Conservation (phyloP, 345 rosid species). For the Ricinus communis region DNA sequence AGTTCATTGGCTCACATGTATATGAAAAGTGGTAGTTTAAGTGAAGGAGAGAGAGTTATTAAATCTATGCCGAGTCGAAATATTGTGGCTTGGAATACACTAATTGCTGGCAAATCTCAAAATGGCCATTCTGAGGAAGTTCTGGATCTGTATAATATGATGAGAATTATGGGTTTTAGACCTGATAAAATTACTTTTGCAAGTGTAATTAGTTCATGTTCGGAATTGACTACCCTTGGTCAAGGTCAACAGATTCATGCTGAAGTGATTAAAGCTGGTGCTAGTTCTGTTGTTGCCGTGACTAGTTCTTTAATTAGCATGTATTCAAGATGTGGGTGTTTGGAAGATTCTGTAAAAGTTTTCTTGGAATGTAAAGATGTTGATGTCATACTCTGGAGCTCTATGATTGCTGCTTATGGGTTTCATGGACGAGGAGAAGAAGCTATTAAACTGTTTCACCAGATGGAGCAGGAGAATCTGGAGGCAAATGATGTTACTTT, state of each 20-base stretch:
- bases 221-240: constrained; percentile 65
- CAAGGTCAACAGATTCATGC: constrained; percentile 83
- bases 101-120: constrained; percentile 65
- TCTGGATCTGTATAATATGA: constrained; percentile 45
- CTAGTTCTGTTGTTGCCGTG: constrained; percentile 45
- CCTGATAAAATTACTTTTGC: constrained; percentile 66
- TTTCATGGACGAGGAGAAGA: constrained; percentile 71
- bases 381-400: constrained; percentile 79
- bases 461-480: constrained; percentile 43
- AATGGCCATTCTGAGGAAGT: constrained; percentile 55
- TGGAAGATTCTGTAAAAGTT: constrained; percentile 59
- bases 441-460: constrained; percentile 57
- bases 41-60: constrained; percentile 61
- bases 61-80: constrained; percentile 46
- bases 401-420: constrained; percentile 76
- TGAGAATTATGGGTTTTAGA: constrained; percentile 56
- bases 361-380: constrained; percentile 50
- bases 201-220: constrained; percentile 67
- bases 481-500: constrained; percentile 61
- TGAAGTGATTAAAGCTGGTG: constrained; percentile 59
- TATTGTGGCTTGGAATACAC: constrained; percentile 72
- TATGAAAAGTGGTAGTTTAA: constrained; percentile 58
- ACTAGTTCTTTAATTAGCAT: constrained; percentile 62
- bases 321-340: constrained; percentile 78
- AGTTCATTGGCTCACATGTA: constrained; percentile 79